A percentile compares a stretch with the other conserved stretches of the same genome.
Evolutionary conservation across 257 asterid genomes (phyloP).

Genomic region (Solanum chaucha): DNA sequence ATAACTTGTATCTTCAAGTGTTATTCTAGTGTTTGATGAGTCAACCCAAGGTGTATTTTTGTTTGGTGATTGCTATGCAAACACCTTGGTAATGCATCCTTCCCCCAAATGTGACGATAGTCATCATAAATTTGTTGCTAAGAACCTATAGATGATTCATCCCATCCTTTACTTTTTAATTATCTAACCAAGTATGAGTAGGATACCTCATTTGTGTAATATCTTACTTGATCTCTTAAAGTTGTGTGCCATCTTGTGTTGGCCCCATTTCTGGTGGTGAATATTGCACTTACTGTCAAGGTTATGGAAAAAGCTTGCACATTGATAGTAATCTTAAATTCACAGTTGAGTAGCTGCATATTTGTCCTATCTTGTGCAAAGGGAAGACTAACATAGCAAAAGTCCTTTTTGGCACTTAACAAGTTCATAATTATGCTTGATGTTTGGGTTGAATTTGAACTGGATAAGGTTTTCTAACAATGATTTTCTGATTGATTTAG

Average conservation of each 20-base stretch:
- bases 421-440: neutral
- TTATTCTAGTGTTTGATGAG: neutral
- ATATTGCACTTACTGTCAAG: neutral
- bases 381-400: neutral
- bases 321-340: neutral
- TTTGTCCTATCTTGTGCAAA: neutral
- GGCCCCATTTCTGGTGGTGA: neutral
- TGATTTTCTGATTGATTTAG: neutral
- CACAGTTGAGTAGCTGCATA: neutral
- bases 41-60: neutral
- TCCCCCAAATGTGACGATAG: neutral
- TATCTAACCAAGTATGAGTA: neutral
- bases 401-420: neutral
- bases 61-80: neutral
- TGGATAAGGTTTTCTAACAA: neutral
- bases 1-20: neutral
- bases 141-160: neutral
- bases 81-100: neutral
- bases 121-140: neutral
- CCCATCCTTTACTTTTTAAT: neutral
- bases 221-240: neutral
- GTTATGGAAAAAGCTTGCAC: neutral
- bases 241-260: neutral
- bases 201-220: neutral
- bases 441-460: neutral